phyloP scores from a whole-genome alignment of 495 filamentous ascomycete species.

The Lophium mytilinum region DNA sequence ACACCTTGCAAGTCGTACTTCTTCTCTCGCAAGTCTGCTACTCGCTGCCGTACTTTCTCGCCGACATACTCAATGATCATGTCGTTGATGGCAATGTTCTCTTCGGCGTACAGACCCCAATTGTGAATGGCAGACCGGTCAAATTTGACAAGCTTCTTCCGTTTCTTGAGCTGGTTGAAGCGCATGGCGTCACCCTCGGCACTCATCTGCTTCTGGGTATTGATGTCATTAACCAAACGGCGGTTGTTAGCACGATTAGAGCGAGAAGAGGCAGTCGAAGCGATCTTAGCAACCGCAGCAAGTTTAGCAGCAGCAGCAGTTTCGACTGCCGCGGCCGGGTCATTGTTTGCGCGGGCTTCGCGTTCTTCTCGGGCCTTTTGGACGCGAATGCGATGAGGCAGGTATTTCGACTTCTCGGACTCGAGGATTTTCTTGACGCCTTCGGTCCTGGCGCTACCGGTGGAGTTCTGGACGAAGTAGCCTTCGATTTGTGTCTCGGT shows the following conservation, averaged over 20 bases:
- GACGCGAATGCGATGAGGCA: constrained; percentile 94
- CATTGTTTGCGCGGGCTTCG: constrained; percentile 67
- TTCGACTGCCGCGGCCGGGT: constrained; percentile 55
- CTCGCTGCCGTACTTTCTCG: constrained; percentile 91
- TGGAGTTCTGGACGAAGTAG: constrained; percentile 80
- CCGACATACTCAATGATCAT: constrained; percentile 99
- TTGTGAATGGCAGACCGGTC: constrained; percentile 97
- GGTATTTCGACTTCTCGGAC: constrained; percentile 93
- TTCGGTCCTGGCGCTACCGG: constrained; percentile 84
- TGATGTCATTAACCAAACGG: constrained; percentile 85
- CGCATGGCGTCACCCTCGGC: constrained; percentile 82
- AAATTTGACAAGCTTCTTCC: constrained; percentile 98
- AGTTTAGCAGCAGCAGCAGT: constrained; percentile 50
- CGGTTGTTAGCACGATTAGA: constrained; percentile 93
- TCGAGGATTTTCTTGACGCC: constrained; percentile 90
- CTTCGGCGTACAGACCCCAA: constrained; percentile 96
- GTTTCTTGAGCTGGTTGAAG: constrained; percentile 98
- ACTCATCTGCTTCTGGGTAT: constrained; percentile 77
- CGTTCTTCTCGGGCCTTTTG: constrained; percentile 82
- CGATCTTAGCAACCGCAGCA: constrained; percentile 61
- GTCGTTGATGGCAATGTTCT: constrained; percentile 93
- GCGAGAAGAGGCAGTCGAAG: constrained; percentile 71
- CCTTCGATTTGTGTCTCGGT: constrained; percentile 61
- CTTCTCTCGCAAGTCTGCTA: constrained; percentile 87
- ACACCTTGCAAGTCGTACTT: constrained; percentile 93